Conservation (phyloP, 179 eudicot species). For the Spinacia oleracea region DNA sequence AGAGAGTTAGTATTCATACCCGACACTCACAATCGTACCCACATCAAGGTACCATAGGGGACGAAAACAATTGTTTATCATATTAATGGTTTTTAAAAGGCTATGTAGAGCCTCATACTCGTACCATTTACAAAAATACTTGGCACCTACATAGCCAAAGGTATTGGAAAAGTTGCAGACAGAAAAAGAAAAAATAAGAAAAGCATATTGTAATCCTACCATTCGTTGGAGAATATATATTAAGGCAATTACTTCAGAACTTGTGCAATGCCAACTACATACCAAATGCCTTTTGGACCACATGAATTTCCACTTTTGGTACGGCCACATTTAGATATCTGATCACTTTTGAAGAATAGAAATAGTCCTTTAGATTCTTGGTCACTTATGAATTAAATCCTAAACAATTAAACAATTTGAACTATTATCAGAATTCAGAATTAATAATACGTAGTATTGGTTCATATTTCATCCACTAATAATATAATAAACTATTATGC, state of each 20-base stretch:
- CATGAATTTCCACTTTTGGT: constrained; percentile 13
- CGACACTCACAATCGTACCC: background rate
- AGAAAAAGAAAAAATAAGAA: background rate
- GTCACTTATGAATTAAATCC: too few relatives aligned
- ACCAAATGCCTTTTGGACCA: constrained; percentile 25
- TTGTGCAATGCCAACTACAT: constrained; percentile 17
- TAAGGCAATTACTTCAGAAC: constrained; percentile 15
- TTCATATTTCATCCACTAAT: too few relatives aligned
- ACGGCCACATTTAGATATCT: constrained; percentile 7
- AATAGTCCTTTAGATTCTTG: background rate
- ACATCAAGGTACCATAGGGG: background rate
- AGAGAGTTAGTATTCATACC: background rate
- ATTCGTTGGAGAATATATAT: constrained; percentile 5
- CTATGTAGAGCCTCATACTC: background rate
- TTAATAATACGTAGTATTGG: too few relatives aligned
- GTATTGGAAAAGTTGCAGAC: background rate
- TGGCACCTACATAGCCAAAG: background rate
- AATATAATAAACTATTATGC: too few relatives aligned
- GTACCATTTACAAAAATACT: background rate
- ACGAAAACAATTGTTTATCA: background rate
- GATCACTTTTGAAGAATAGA: constrained; percentile 10
- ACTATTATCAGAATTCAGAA: too few relatives aligned
- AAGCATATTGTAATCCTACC: constrained; percentile 24
- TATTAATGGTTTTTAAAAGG: background rate
- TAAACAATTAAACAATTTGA: too few relatives aligned